Base-by-base conservation (phyloP, 805 yeast species). In the Suhomyces emberorum region DNA sequence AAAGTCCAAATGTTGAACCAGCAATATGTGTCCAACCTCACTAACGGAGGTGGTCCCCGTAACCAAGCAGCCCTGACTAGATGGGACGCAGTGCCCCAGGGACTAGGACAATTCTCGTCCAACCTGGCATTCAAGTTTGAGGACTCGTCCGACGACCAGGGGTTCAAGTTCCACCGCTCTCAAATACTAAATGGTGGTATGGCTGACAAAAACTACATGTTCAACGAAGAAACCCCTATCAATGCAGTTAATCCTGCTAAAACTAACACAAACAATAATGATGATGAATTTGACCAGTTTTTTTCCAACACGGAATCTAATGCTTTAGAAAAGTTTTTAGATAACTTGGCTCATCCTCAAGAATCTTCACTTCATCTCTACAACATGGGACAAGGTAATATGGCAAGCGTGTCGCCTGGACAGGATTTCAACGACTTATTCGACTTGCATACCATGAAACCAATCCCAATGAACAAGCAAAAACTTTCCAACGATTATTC, bases 251-350 rank as follows among this genome's bases (percentile, higher is more conserved):
- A 9, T 20, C 14, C 14, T n/a, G 26, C 8, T 5, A 7, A 6
- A 7, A 5, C 9, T 7, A 11, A 23, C 14, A 8, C 26, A 5
- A 23, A n/a, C 20, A 7, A 8, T 5, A 23, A 23, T 8, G 42
- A 32, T 17, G 61, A 60, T 27, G 64, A 61, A 4, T 54, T 59
- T 44, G 67, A 61, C 39, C 57, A 59, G 35, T 63, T 63, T 38
- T 63, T 63, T 37, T 53, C 63, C 28, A 55, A 59, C 42, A 60
- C 63, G 14, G 69, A 63, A 41, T 54, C 63, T 9, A 54, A 59
- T 47, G 65, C 66, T 15, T 57, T 68, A 48, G 71, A 65, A 41
- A 55, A 49, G 47, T 68, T 68, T 38, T 54, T 68, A 48, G 72
- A 68, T 41, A 61, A 60, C 41, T 55, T 68, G 46, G 67, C 60